These are phyloP conservation scores for Teratosphaeria nubilosa DNA, from an alignment of 2,329 filamentous ascomycete genomes.

Conservation along the genomic window DNA sequence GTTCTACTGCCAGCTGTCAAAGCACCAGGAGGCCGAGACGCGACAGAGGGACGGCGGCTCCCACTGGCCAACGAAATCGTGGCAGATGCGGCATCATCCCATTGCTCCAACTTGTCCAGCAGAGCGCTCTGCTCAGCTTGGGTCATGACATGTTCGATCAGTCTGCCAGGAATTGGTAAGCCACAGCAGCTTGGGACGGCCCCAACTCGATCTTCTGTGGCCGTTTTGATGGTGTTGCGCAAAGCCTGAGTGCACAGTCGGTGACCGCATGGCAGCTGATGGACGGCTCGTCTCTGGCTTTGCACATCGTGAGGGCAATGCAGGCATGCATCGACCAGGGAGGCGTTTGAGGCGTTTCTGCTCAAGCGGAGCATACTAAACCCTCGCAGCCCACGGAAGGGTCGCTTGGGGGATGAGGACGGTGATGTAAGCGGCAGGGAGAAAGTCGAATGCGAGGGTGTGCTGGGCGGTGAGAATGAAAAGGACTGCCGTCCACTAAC, in stretches of 20 bases:
- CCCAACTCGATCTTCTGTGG: slow-evolving; percentile 21
- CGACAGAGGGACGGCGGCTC: slow-evolving; percentile 4
- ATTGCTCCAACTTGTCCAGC: slow-evolving; percentile 21
- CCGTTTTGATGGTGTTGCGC: slow-evolving; percentile 27
- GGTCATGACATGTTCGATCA: slow-evolving; percentile 30
- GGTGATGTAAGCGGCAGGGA: slow-evolving; percentile 23
- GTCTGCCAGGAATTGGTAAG: slow-evolving; percentile 27
- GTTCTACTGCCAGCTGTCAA: slow-evolving; percentile 7
- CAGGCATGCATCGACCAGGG: slow-evolving; percentile 18
- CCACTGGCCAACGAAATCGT: neutral
- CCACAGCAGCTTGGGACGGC: slow-evolving; percentile 32
- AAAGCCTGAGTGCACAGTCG: slow-evolving; percentile 24
- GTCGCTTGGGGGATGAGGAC: slow-evolving; percentile 20
- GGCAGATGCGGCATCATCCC: slow-evolving; percentile 19
- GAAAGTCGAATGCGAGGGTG: slow-evolving; percentile 22
- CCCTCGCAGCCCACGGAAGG: slow-evolving; percentile 24
- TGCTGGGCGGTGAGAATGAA: slow-evolving; percentile 19
- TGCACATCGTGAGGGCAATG: slow-evolving; percentile 21
- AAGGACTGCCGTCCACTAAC: slow-evolving; percentile 17
- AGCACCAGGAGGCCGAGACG: slow-evolving; percentile 6
- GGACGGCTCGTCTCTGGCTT: slow-evolving; percentile 19
- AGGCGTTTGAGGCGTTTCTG: slow-evolving; percentile 17
- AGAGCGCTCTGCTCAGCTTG: slow-evolving; percentile 29
- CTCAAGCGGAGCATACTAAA: slow-evolving; percentile 22
- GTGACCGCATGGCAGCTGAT: slow-evolving; percentile 26